These are phyloP conservation scores for Lactarius akahatsu DNA, from an alignment of 768 basidiomycete genomes.

Conservation along the genomic window DNA sequence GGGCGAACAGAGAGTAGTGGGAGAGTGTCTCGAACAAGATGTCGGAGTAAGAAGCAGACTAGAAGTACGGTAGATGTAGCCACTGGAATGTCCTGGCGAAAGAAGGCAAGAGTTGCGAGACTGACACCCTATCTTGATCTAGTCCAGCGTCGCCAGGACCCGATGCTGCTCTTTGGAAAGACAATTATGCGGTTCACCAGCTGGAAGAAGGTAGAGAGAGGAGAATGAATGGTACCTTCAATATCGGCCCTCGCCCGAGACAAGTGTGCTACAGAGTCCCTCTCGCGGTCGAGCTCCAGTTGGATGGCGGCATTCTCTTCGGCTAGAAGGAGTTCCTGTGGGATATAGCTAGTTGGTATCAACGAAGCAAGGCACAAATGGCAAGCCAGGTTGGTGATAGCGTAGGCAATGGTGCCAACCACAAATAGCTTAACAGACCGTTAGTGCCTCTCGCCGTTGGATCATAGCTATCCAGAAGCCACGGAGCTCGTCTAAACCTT, in stretches of 20 bases:
- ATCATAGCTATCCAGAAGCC: constrained; percentile 4
- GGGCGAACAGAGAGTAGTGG: background rate
- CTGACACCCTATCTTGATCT: background rate
- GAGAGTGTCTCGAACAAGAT: background rate
- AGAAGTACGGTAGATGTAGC: background rate
- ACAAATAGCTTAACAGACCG: constrained; percentile 12
- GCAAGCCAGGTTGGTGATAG: background rate
- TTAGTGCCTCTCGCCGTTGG: constrained; percentile 11
- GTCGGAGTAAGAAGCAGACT: background rate
- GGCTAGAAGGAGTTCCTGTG: constrained; percentile 10
- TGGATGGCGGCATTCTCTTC: constrained; percentile 14
- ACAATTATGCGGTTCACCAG: constrained; percentile 3
- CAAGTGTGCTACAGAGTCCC: constrained; percentile 9
- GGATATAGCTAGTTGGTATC: background rate
- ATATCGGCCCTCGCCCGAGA: constrained; percentile 17
- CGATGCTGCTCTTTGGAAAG: constrained; percentile 17
- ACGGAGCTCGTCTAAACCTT: constrained; percentile 21
- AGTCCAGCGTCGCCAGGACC: background rate
- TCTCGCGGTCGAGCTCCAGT: constrained; percentile 18
- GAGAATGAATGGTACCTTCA: constrained; percentile 17
- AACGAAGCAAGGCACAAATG: background rate
- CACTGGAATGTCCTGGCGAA: background rate
- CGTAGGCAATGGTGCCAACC: background rate
- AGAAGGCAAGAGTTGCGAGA: background rate
- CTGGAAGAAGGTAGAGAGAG: background rate